Conservation (phyloP, 2,329 filamentous ascomycete genomes). For the Hymenoscyphus fructigenus region DNA sequence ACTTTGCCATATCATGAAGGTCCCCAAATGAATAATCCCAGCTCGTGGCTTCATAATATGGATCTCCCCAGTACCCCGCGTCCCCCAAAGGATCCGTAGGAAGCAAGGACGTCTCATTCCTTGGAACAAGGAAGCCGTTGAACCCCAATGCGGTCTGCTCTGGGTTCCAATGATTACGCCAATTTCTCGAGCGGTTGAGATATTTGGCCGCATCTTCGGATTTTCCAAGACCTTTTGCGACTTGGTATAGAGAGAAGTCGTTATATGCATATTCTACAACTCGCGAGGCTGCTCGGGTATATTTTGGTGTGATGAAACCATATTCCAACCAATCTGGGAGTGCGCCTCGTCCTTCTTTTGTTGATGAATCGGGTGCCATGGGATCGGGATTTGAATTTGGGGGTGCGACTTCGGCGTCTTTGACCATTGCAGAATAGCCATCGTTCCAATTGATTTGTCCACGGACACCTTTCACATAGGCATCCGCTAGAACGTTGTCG, state of each 20-base stretch:
- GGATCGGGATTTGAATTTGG: constrained; percentile 58
- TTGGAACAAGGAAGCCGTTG: constrained; percentile 65
- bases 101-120: constrained; percentile 48
- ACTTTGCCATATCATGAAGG: constrained; percentile 51
- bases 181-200: constrained; percentile 62
- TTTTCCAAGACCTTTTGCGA: constrained; percentile 52
- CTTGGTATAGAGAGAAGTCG: constrained; percentile 65
- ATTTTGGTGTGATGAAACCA: constrained; percentile 65
- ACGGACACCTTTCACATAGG: constrained; percentile 64
- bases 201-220: constrained; percentile 55
- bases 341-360: constrained; percentile 66
- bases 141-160: constrained; percentile 57
- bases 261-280: constrained; percentile 68
- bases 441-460: constrained; percentile 64
- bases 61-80: constrained; percentile 53
- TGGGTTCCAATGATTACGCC: constrained; percentile 71
- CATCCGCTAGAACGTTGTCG: constrained; percentile 71
- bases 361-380: constrained; percentile 55
- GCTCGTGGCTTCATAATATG: constrained; percentile 50
- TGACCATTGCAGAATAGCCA: constrained; percentile 62
- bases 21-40: constrained; percentile 55
- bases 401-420: constrained; percentile 64
- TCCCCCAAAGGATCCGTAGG: constrained; percentile 46
- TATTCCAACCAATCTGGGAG: constrained; percentile 65
- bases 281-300: constrained; percentile 59